Conservation (phyloP, 306 rosid genomes). For the Corylus heterophylla region DNA sequence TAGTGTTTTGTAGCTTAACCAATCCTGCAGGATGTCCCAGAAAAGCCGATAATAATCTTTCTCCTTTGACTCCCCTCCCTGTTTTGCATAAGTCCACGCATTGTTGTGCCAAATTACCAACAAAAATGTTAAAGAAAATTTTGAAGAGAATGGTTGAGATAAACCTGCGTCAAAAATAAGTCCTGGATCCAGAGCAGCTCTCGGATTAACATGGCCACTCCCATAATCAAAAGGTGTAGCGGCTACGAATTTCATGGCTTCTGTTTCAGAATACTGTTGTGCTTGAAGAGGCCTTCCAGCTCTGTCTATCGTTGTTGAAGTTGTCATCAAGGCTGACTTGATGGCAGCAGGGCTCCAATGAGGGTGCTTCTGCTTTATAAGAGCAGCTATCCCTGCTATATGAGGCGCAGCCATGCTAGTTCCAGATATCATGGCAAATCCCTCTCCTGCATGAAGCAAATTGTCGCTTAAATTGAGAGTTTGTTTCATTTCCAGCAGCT, state of each 20-base stretch:
- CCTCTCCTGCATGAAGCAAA: conserved; percentile 67
- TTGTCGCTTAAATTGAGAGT: conserved; percentile 4
- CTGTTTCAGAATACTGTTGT: conserved; percentile 86
- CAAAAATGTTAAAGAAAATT: not conserved
- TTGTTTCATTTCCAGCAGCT: not conserved
- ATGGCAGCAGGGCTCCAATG: conserved; percentile 99
- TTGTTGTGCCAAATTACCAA: not conserved
- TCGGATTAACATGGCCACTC: conserved; percentile 95
- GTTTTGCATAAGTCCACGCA: conserved; percentile 13
- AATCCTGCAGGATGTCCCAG: not conserved
- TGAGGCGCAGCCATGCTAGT: conserved; percentile 99
- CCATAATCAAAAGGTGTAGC: conserved; percentile 98
- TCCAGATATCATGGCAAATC: conserved; percentile 98
- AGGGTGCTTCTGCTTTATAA: conserved; percentile 95
- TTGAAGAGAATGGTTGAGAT: conserved; percentile 16
- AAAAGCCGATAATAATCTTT: not conserved
- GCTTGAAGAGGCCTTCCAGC: conserved; percentile 91
- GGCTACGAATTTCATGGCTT: conserved; percentile 63
- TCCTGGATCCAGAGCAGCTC: conserved; percentile 97
- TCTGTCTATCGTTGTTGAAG: conserved; percentile 83
- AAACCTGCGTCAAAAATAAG: conserved; percentile 94
- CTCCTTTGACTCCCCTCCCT: not conserved
- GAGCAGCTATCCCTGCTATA: conserved; percentile 99
- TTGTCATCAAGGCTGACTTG: conserved; percentile 97
- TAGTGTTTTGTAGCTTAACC: not conserved